phyloP scores from a whole-genome alignment of 2,329 filamentous ascomycete genomes.

The Arthrobotrys megalospora region DNA sequence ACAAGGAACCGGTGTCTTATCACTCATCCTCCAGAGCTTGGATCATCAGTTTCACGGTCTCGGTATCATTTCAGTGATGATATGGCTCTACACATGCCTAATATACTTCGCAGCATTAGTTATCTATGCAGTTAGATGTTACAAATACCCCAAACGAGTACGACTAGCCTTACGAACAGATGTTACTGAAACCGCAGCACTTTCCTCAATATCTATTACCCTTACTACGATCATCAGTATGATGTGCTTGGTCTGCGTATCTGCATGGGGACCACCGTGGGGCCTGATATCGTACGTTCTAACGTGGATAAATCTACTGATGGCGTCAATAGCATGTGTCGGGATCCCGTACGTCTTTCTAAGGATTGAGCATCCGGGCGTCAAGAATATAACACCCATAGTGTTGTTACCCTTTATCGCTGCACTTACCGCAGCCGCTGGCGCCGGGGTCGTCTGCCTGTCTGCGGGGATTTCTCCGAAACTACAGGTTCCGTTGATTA shows the following conservation, averaged over 20 bases:
- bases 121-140: neutral
- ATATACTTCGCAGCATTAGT: neutral
- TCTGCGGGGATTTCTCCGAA: neutral
- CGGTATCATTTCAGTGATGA: neutral
- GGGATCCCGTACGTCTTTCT: neutral
- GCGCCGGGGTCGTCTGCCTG: neutral
- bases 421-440: neutral
- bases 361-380: neutral
- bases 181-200: neutral
- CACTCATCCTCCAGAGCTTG: neutral
- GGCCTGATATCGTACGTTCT: neutral
- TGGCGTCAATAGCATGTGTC: neutral
- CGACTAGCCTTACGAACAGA: neutral
- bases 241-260: conserved; percentile 2
- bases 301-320: neutral
- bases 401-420: neutral
- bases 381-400: conserved; percentile 1
- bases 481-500: neutral
- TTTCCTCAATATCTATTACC: conserved; percentile 1
- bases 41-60: neutral
- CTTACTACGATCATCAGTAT: neutral
- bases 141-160: conserved; percentile 8
- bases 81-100: conserved; percentile 5
- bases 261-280: neutral
- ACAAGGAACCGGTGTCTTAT: conserved; percentile 3